These are phyloP conservation scores for Lachnellula cervina DNA, from an alignment of 2,329 filamentous ascomycete genomes.

Conservation along the genomic window DNA sequence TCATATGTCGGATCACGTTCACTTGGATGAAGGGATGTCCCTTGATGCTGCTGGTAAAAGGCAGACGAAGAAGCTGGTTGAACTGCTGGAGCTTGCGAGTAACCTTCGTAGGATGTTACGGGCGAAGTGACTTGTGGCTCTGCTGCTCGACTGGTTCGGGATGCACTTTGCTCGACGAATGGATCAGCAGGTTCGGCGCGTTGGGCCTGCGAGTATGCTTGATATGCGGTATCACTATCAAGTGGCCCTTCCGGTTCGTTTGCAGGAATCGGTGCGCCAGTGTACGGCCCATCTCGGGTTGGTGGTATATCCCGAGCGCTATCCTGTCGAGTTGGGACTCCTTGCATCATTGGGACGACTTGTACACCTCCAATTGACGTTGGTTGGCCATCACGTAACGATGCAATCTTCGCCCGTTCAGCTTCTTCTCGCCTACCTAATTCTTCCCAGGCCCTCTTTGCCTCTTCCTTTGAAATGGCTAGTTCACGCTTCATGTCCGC, in stretches of 20 bases:
- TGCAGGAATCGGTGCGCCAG: slow-evolving; percentile 27
- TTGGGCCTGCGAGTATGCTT: slow-evolving; percentile 25
- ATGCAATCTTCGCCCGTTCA: slow-evolving; percentile 79
- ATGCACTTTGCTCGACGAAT: slow-evolving; percentile 46
- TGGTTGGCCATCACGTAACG: slow-evolving; percentile 81
- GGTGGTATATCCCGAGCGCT: slow-evolving; percentile 39
- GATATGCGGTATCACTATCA: slow-evolving; percentile 25
- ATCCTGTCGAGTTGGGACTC: slow-evolving; percentile 52
- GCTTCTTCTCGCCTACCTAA: slow-evolving; percentile 88
- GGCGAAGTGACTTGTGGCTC: slow-evolving; percentile 7
- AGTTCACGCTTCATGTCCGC: slow-evolving; percentile 89
- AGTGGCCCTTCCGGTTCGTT: slow-evolving; percentile 21
- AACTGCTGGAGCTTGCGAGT: slow-evolving; percentile 39
- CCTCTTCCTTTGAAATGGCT: slow-evolving; percentile 92
- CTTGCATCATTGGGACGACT: slow-evolving; percentile 86
- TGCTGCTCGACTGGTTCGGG: slow-evolving; percentile 23
- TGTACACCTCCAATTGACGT: slow-evolving; percentile 90
- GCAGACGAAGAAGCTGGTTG: slow-evolving; percentile 36
- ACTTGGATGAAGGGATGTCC: slow-evolving; percentile 20
- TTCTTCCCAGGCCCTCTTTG: slow-evolving; percentile 93
- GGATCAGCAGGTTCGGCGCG: slow-evolving; percentile 59
- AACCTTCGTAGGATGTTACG: slow-evolving; percentile 33
- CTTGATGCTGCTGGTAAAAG: slow-evolving; percentile 43
- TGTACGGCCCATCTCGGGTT: slow-evolving; percentile 41
- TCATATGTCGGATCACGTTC: slow-evolving; percentile 44